phyloP scores from a whole-genome alignment of 2,329 filamentous ascomycete genomes.

The Trichoderma arundinaceum region DNA sequence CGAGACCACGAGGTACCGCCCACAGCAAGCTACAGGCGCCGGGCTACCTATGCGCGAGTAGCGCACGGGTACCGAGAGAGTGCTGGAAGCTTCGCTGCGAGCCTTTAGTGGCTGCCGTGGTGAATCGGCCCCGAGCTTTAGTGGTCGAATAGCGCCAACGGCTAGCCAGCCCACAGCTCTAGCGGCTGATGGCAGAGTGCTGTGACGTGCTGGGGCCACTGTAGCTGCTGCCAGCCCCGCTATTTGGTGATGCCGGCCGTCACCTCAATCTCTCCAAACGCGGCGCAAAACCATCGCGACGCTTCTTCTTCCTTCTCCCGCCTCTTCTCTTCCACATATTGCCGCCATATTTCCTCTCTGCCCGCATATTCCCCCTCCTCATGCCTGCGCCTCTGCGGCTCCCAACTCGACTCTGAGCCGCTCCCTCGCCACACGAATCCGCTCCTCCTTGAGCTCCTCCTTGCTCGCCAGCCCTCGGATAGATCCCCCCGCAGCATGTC shows the following conservation, averaged over 20 bases:
- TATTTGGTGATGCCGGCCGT: neutral
- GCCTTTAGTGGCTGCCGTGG: neutral
- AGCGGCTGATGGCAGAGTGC: constrained; percentile 5
- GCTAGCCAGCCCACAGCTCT: constrained; percentile 5
- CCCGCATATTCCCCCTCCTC: no score
- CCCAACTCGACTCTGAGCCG: constrained; percentile 1
- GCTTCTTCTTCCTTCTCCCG: neutral
- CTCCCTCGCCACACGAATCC: neutral
- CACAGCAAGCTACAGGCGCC: no score
- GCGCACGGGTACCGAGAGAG: no score
- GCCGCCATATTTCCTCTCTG: neutral
- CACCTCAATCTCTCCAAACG: neutral
- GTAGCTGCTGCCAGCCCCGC: constrained; percentile 14
- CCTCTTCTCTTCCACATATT: neutral
- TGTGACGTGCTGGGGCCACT: constrained; percentile 22
- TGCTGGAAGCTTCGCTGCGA: neutral
- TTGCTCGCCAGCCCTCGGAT: neutral
- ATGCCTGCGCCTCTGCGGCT: no score
- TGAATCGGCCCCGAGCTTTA: constrained; percentile 13
- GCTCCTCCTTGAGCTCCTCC: neutral
- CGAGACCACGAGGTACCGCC: no score
- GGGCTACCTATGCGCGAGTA: no score
- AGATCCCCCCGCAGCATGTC: constrained; percentile 32
- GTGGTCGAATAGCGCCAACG: constrained; percentile 12
- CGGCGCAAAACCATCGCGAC: neutral